Percentiles rank a stretch among this genome's conserved stretches.
These are phyloP conservation scores for Papiliotrema flavescens DNA, from an alignment of 1,284 basidiomycete species.

Conservation along the genomic window DNA sequence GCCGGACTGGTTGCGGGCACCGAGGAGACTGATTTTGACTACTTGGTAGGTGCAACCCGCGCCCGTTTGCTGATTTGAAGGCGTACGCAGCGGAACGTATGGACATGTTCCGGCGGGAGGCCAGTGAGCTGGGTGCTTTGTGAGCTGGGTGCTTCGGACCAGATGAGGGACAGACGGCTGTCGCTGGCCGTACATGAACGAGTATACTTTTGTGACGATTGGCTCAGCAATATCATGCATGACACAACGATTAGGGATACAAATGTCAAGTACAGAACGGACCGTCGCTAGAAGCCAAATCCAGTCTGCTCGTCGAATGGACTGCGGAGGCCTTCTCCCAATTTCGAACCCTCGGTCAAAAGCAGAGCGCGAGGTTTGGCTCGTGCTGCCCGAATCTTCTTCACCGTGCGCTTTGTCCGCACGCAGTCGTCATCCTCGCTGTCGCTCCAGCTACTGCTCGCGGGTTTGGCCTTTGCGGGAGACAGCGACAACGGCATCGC, in stretches of 20 bases:
- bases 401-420: conserved; percentile 2
- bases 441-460: conserved; percentile 18
- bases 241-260: no score
- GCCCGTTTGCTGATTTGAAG: conserved; percentile 14
- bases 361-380: no score
- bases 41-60: conserved; percentile 35
- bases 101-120: conserved; percentile 47
- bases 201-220: no score
- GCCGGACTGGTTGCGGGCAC: conserved; percentile 53
- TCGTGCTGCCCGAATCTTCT: not conserved
- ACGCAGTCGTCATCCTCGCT: conserved; percentile 22
- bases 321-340: conserved; percentile 15
- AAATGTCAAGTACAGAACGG: no score
- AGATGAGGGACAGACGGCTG: no score
- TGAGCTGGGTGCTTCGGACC: not conserved
- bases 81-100: conserved; percentile 46
- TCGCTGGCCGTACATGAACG: no score
- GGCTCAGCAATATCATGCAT: no score
- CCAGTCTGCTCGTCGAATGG: conserved; percentile 17
- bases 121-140: conserved; percentile 31
- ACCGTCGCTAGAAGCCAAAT: no score
- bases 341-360: not conserved
- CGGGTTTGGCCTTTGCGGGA: not conserved
- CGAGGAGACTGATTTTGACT: conserved; percentile 45
- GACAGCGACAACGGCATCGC: conserved; percentile 15